These are phyloP conservation scores for Ophiostoma fasciatum DNA, from an alignment of 2,329 filamentous ascomycete species.

Conservation along the genomic window DNA sequence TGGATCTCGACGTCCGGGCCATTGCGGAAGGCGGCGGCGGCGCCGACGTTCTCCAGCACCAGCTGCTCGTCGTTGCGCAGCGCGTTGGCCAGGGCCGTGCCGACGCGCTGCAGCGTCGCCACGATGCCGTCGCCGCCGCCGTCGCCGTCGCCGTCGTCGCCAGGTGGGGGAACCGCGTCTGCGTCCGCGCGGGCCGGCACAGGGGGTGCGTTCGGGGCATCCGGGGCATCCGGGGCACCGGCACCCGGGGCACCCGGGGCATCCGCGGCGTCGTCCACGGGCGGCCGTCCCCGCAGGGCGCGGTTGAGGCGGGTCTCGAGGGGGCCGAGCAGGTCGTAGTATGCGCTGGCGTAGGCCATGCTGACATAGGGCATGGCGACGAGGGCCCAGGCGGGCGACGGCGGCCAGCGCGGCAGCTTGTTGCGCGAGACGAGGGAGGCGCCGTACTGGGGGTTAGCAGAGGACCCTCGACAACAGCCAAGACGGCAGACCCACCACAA, in stretches of 20 bases:
- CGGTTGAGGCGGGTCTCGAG: constrained; percentile 35
- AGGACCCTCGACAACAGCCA: too few species aligned
- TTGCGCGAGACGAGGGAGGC: constrained; percentile 29
- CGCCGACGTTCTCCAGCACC: constrained; percentile 3
- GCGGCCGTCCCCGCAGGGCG: constrained; percentile 24
- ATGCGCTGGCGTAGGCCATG: constrained; percentile 27
- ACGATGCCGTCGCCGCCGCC: constrained; percentile 10
- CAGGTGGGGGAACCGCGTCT: too few species aligned
- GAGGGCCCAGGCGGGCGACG: constrained; percentile 35
- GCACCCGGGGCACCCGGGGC: not conserved
- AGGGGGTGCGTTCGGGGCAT: not conserved
- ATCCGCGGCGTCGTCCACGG: constrained; percentile 11
- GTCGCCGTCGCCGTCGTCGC: not conserved
- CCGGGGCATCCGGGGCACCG: not conserved
- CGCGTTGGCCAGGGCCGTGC: constrained; percentile 13
- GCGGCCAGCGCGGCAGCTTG: constrained; percentile 36
- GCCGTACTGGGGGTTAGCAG: constrained; percentile 26
- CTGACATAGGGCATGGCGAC: constrained; percentile 31
- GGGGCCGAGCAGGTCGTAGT: constrained; percentile 30
- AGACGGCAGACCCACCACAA: constrained; percentile 20
- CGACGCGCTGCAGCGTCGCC: constrained; percentile 12
- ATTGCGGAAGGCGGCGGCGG: not conserved
- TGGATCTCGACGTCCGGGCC: constrained; percentile 5
- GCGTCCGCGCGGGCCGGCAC: too few species aligned
- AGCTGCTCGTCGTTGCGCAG: constrained; percentile 7